phyloP scores from a whole-genome alignment of 2,329 filamentous ascomycete species.

The Ampelomyces quisqualis region DNA sequence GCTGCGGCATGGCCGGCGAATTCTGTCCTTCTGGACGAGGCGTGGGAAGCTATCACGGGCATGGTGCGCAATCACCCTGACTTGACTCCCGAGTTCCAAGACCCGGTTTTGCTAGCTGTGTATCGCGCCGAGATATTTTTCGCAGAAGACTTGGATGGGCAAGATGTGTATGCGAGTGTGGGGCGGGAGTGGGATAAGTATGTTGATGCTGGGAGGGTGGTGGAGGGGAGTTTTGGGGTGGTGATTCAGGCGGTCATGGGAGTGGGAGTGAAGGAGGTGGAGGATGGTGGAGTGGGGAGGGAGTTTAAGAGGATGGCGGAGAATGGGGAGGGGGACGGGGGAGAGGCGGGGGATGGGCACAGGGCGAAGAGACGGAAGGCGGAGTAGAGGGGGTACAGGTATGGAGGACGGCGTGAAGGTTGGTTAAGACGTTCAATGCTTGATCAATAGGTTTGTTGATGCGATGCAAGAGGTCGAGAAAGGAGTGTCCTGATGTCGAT shows the following conservation, averaged over 20 bases:
- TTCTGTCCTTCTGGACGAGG: slow-evolving; percentile 6
- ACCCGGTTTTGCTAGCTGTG: slow-evolving; percentile 15
- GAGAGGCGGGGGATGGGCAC: slow-evolving; percentile 2
- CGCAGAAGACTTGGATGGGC: not conserved
- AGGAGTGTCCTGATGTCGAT: not conserved
- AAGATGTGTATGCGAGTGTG: slow-evolving; percentile 8
- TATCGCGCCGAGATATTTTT: slow-evolving; percentile 5
- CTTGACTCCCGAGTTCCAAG: slow-evolving; percentile 10
- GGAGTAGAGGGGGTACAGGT: too few relatives aligned
- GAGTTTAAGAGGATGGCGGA: slow-evolving; percentile 1
- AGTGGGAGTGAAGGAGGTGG: not conserved
- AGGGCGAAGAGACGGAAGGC: slow-evolving; percentile 4
- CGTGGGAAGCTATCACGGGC: slow-evolving; percentile 17
- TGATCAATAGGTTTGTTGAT: too few relatives aligned
- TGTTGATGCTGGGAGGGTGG: slow-evolving; percentile 16
- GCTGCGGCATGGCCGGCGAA: slow-evolving; percentile 11
- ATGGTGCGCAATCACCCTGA: slow-evolving; percentile 14
- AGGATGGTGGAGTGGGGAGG: not conserved
- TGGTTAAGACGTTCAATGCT: too few relatives aligned
- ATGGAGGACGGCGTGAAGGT: too few relatives aligned
- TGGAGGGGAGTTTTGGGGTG: slow-evolving; percentile 13
- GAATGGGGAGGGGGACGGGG: not conserved
- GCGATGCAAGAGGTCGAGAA: too few relatives aligned
- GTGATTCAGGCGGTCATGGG: slow-evolving; percentile 7
- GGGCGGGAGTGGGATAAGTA: slow-evolving; percentile 18